A percentile compares a stretch with the other conserved stretches of the same genome.
phyloP scores from a whole-genome alignment of 1,139 yeast genomes.

The Entelexis paramagnoliae region DNA sequence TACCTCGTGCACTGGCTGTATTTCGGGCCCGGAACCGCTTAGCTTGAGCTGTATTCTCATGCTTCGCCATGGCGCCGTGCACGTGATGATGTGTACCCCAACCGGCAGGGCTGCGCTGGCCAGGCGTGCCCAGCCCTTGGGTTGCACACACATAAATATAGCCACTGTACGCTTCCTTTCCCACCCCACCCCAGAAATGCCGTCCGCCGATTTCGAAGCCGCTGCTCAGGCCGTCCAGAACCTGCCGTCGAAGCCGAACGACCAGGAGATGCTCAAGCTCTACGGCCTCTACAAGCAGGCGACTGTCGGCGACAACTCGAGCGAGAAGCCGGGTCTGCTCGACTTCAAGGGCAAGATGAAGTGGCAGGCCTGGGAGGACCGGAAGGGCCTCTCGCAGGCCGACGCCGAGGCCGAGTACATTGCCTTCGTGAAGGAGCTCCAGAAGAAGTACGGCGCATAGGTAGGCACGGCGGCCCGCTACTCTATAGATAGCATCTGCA shows the following conservation, averaged over 20 bases:
- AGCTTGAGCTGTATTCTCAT: too few relatives aligned
- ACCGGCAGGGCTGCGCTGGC: too few relatives aligned
- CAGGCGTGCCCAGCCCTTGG: too few relatives aligned
- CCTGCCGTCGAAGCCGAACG: slow-evolving; percentile 66
- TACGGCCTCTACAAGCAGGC: slow-evolving; percentile 96
- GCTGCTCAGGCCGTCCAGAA: slow-evolving; percentile 60
- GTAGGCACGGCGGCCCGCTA: background rate
- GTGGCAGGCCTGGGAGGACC: slow-evolving; percentile 93
- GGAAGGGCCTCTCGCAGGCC: slow-evolving; percentile 74
- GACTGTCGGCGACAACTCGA: slow-evolving; percentile 83
- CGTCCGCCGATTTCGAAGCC: slow-evolving; percentile 26
- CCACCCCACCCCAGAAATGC: slow-evolving; percentile 22
- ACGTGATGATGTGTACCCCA: too few relatives aligned
- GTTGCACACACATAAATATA: too few relatives aligned
- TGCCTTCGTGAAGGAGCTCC: slow-evolving; percentile 46
- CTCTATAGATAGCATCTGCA: too few relatives aligned
- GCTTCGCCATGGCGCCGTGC: too few relatives aligned
- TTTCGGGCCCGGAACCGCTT: too few relatives aligned
- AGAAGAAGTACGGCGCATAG: slow-evolving; percentile 21
- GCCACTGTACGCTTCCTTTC: too few relatives aligned
- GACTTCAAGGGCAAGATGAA: slow-evolving; percentile 93
- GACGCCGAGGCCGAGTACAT: slow-evolving; percentile 88
- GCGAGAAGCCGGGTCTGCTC: slow-evolving; percentile 72
- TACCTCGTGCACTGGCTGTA: too few relatives aligned
- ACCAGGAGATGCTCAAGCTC: slow-evolving; percentile 67